Evolutionary conservation across 1,139 yeast species (phyloP), one percentile per base, ranked within the genome.

Genomic region (Saccharomyces uvarum): DNA sequence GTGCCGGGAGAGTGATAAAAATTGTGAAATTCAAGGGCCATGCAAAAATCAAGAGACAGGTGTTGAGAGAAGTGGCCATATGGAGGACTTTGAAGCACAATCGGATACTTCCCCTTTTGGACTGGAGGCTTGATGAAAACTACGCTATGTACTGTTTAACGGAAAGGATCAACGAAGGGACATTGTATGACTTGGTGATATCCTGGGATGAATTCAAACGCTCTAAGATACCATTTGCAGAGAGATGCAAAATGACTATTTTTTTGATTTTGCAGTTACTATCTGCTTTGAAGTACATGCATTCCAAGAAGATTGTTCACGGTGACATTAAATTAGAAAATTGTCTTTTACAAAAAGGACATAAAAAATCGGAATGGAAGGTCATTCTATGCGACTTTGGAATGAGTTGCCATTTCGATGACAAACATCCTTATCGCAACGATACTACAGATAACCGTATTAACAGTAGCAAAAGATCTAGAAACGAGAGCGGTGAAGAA

Each of bases 261-360:
- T 32, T 51, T 2, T 48, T 68, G 29, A 56, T 62, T 16, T 63
- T 68, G 38, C 90, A 87, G 61, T 75, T 88, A 2, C 77, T 81
- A 2, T 71, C 75, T 16, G 96, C 89, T 0, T 69, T 91, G 46
- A 63, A 71, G 47, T 88, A 87, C 67, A 77, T 91, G 81, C 97
- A 91, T 69, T 78, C 78, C 11, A 74, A 77, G 56, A 85, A 84
- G 4, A 77, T 88, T 33, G 91, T 86, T 7, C 98, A 91, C 67
- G 95, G 97, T 2, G 98, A 91, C 70, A 73, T 91, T 48, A 91
- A 91, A 69, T 75, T 90, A 52, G 98, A 91, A 64, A 91, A 91
- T 66, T 87, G 95, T 56, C 72, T 91, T 53, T 72, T 88, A 33
- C 59, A 63, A 42, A 65, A 62, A 49, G 51, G 52, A n/a, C 38